Evolutionary conservation across 2,329 filamentous ascomycete species (phyloP), one percentile per base, ranked within the genome.

Genomic region (Aspergillus sp.): DNA sequence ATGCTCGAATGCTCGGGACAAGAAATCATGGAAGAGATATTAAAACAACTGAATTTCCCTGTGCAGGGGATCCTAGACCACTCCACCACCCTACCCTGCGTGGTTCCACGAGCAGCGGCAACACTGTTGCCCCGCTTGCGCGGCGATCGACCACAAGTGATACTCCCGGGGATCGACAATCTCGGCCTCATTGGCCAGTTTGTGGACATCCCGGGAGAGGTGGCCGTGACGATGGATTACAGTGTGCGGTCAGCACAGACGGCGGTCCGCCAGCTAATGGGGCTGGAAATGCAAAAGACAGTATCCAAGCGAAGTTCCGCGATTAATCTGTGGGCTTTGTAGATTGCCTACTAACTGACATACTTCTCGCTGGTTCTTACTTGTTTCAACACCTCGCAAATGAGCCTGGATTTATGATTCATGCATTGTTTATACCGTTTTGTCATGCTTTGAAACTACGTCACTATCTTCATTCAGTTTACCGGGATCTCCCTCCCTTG

Each of bases 1-100:
- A 80, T 80, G 77, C 63, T 70, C 7, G 67, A 73, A 39, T 81
- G 79, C 60, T 73, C 74, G 1, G 79, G 78, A 0, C 64, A 68
- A 50, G 78, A 81, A 62, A 76, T 81, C 60, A 69, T 77, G 39
- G 65, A 25, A 2, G 79, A 81, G 64, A 65, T 78, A 45, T 68
- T 81, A 1, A 65, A 67, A 13, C 77, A 80, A 59, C 61, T 80
- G 6, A 64, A 70, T 5, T 74, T 77, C 25, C 75, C 75, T 1
- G 38, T 59, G 0, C 69, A 75, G 30, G 58, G 67, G 1, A 68
- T 71, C 51, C 60, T 75, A 12, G 53, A 68, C 5, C 65, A 68
- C 12, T 64, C 74, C 0, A 69, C 72, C 5, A 74, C 69, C 10
- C 73, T 78, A 41, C 79, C 78, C 1, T 74, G 73, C 54, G 70